Evolutionary conservation across 768 basidiomycete species (phyloP), one percentile per base, ranked within the genome.

Genomic region (Wakefieldia striispora): DNA sequence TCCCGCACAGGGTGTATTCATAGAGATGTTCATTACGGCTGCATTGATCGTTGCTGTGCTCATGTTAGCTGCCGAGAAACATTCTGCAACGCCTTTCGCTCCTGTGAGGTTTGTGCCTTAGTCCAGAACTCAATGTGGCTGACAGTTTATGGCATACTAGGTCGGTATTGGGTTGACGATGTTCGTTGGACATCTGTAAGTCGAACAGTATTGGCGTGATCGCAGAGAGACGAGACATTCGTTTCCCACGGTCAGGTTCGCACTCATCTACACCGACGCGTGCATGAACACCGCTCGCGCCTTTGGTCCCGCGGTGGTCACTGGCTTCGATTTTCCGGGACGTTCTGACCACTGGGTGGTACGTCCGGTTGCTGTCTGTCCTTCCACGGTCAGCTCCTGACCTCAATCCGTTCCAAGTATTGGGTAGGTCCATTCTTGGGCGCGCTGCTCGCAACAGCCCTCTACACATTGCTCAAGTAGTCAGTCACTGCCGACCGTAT

Each of bases 21-120:
- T 86, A 51, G 84, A 87, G 62, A 82, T 84, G 77, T 86, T 86
- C 65, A 76, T 80, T 55, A 86, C 84, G 13, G 71, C 78, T 12
- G 71, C 73, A 14, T 71, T 86, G 35, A 77, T 81, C 37, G 64
- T 84, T 13, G 71, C 85, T 6, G 81, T 86, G n/a, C 76, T 86
- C 53, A 86, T 87, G 83, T 64, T 87, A 21, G 85, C 86, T 4
- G 81, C 80, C 14, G 86, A 86, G 66, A 86, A 86, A 65, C 84
- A 85, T 56, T 68, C 72, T 23, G 72, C 73, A 2, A 86, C 84
- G 1, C 80, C 84, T 0, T 83, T 86, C 57, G 84, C 84, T 17
- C 85, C 85, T n/a, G 81, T 83, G 53, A 39, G 68, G n/a, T 24
- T 33, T 13, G 12, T 42, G 17, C 1, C 2, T 36, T 33, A 42